Evolutionary conservation across 176 grass and related monocot genomes (phyloP).

Genomic region (Coix lacrymajobi): DNA sequence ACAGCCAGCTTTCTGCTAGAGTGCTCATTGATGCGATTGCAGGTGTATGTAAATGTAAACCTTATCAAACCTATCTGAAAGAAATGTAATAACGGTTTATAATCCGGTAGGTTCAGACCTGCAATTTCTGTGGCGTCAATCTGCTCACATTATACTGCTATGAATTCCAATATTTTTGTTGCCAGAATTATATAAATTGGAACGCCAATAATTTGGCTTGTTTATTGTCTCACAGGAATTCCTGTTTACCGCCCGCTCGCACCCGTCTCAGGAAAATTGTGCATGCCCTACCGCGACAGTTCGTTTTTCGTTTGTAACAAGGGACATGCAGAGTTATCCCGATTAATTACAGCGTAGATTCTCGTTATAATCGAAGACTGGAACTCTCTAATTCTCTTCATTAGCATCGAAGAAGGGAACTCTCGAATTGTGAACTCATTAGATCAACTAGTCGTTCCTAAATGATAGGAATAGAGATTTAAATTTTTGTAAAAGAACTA

Average conservation of each 20-base stretch:
- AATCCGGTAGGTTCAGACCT: not conserved
- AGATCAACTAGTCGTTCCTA: too few relatives aligned
- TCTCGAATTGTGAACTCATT: too few relatives aligned
- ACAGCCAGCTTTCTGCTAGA: slow-evolving; percentile 12
- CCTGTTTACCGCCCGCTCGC: not conserved
- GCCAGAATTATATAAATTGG: not conserved
- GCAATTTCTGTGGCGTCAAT: not conserved
- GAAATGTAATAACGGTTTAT: not conserved
- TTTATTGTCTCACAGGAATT: not conserved
- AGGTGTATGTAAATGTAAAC: slow-evolving; percentile 31
- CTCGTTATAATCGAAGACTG: not conserved
- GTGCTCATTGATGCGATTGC: not conserved
- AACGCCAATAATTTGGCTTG: not conserved
- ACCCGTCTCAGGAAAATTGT: not conserved
- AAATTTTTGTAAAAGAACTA: too few relatives aligned
- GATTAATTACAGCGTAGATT: not conserved
- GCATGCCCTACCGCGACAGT: not conserved
- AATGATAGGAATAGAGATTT: too few relatives aligned
- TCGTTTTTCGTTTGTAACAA: not conserved
- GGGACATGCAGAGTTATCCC: not conserved
- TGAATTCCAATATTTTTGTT: not conserved
- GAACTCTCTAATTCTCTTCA: not conserved
- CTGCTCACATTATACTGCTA: not conserved
- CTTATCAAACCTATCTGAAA: not conserved
- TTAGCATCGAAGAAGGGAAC: not conserved